Base-by-base conservation (phyloP, 306 rosid species). In the Prinsepia uniflora region DNA sequence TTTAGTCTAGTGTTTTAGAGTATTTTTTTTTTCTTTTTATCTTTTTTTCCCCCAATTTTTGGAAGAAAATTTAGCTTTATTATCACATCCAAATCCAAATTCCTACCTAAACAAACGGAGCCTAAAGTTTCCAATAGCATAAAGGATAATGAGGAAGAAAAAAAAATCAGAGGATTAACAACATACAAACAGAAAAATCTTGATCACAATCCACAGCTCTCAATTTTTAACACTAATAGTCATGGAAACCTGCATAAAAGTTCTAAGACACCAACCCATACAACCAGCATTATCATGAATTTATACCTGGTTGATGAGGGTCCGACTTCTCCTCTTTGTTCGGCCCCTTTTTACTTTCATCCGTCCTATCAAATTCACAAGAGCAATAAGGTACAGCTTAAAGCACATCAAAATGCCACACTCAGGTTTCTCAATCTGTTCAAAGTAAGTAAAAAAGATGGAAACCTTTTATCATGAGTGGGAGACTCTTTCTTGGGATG, bases 221-320 rank as follows among this genome's bases (percentile, higher is more conserved):
- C 12, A 58, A 12, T 9, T 10, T 15, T 10, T n/a, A 41, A 40
- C 17, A 63, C 24, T n/a, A 20, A 20, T 68, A 40, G 46, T 63
- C 20, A 50, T 39, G 42, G 12, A 18, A 57, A 42, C 54, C 24
- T 0, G 5, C 6, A 34, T 4, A 24, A 4, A 56, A 14, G 54
- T 14, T 14, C 22, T 3, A 2, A 54, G 24, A 77, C 72, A 67
- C 22, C 44, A 70, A 44, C 66, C 40, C 65, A 59, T 13, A 19
- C 7, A 65, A 43, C n/a, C 5, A 70, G 6, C 65, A 65, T 62
- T 73, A 24, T 69, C 34, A 36, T 36, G 43, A 71, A 61, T 8
- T 17, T 58, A 46, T 80, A 89, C 96, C 92, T 70, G 88, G 73
- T 45, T 55, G 59, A 39, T 55, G 59, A 39, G 90, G 75, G 67